Conservation (phyloP, 2,329 filamentous ascomycete species). For the Colletotrichum tropicicola region DNA sequence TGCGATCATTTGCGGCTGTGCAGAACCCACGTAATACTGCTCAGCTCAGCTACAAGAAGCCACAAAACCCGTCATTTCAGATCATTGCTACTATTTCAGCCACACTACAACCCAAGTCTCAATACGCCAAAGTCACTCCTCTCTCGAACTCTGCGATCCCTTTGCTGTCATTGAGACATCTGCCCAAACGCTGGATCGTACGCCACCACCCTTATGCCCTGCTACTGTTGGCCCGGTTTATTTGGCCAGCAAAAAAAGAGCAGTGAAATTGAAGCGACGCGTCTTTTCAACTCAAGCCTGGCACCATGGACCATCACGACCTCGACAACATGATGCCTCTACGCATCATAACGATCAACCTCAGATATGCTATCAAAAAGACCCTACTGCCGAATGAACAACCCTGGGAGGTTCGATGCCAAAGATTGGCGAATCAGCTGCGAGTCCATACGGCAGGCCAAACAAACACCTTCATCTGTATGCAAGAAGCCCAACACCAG, state of each 20-base stretch:
- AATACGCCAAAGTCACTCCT: too few species aligned
- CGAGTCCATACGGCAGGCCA: constrained; percentile 60
- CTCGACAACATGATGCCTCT: constrained; percentile 42
- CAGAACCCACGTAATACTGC: too few species aligned
- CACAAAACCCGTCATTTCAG: too few species aligned
- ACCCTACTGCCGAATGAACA: constrained; percentile 62
- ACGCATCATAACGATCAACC: constrained; percentile 71
- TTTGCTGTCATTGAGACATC: too few species aligned
- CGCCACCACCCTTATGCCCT: too few species aligned
- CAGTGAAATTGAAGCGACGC: rapidly evolving
- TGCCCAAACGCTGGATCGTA: too few species aligned
- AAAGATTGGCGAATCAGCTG: constrained; percentile 64
- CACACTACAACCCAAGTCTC: too few species aligned
- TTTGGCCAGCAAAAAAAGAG: background rate
- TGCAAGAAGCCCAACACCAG: constrained; percentile 72
- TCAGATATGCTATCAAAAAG: constrained; percentile 67
- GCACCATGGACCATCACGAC: background rate
- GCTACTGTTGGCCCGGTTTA: too few species aligned
- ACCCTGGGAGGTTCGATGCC: constrained; percentile 65
- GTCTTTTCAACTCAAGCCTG: background rate
- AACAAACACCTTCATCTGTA: constrained; percentile 65
- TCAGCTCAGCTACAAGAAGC: too few species aligned
- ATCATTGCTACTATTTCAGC: too few species aligned
- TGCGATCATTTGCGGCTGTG: too few species aligned
- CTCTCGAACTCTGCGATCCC: too few species aligned